Base-by-base conservation (phyloP, 2,329 filamentous ascomycete genomes). In the Lachnellula occidentalis region DNA sequence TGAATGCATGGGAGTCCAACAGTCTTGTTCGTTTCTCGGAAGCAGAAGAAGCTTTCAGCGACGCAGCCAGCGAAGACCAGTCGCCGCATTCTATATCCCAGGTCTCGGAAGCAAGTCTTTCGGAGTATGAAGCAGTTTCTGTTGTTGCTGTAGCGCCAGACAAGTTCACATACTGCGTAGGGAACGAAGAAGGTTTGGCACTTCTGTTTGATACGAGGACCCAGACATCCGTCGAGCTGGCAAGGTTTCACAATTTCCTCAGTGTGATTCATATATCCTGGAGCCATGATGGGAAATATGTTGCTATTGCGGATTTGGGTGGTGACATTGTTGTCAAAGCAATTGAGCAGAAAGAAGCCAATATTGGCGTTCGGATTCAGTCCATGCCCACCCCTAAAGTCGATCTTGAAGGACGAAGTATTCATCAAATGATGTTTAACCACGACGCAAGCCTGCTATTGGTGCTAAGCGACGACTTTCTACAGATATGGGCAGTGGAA, bases 1-100 rank as follows among this genome's bases (percentile, higher is more conserved):
- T 62, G 46, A 66, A 58, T 34, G 59, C 64, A 5, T 68, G 66
- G 66, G 61, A 66, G 39, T 63, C 64, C 5, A 58, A 63, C 37
- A 41, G 37, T 5, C 53, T 68, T 15, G 41, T 61, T 21, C 42
- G 54, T 1, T 50, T 65, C 17, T 50, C 53, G 0, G 60, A 65
- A 15, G 41, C 27, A 15, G 54, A 54, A 8, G 42, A 57, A 36
- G n/a, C 27, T 12, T 36, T 22, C 17, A 43, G 17, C 31, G 43
- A 53, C n/a, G 22, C 34, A 9, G 48, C 9, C 19, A 58, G 36
- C 34, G 34, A 19, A 37, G 34, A 36, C 5, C 52, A 27, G 19
- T 15, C 11, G 24, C 50, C 15, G 15, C 36, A n/a, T 14, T 34
- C 22, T 51, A 47, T 41, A 34, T 39, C 36, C 17, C 36, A 57